Evolutionary conservation across 805 yeast genomes (phyloP).

Genomic region (Cyberlindnera petersonii): DNA sequence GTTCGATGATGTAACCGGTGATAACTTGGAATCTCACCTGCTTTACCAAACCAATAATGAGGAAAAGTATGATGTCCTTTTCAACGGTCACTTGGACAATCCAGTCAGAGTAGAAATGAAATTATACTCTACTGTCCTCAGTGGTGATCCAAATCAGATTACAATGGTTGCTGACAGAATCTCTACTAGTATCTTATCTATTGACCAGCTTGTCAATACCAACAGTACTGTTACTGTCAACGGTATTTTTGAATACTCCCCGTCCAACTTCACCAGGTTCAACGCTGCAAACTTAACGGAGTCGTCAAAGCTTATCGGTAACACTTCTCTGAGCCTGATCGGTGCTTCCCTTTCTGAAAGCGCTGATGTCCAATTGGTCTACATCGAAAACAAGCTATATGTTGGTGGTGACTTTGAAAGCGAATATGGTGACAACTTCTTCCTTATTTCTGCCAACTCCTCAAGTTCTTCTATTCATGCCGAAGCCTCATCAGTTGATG

Average conservation of each 20-base stretch:
- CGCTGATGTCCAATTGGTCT: constrained; percentile 37
- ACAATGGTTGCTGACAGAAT: constrained; percentile 72
- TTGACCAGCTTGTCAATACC: constrained; percentile 37
- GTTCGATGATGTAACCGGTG: constrained; percentile 36
- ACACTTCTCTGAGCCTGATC: constrained; percentile 39
- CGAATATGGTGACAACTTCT: constrained; percentile 35
- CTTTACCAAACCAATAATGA: constrained; percentile 79
- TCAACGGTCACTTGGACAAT: constrained; percentile 59
- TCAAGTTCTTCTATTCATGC: constrained; percentile 16
- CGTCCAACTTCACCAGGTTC: constrained; percentile 54
- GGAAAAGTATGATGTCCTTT: constrained; percentile 77
- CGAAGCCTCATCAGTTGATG: constrained; percentile 27
- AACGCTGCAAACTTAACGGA: constrained; percentile 27
- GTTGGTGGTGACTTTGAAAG: constrained; percentile 49
- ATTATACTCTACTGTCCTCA: constrained; percentile 31
- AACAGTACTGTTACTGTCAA: constrained; percentile 46
- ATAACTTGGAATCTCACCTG: constrained; percentile 37
- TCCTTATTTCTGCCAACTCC: constrained; percentile 28
- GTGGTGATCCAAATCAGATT: constrained; percentile 27
- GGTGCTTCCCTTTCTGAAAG: constrained; percentile 33
- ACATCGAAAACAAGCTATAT: constrained; percentile 33
- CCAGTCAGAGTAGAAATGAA: constrained; percentile 43
- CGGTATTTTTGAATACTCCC: constrained; percentile 81
- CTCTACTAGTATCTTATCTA: constrained; percentile 43
- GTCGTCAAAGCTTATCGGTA: constrained; percentile 35